A percentile compares a stretch with the other conserved stretches of the same genome.
These are phyloP conservation scores for Suillus ampliporus DNA, from an alignment of 768 basidiomycete genomes.

Conservation along the genomic window DNA sequence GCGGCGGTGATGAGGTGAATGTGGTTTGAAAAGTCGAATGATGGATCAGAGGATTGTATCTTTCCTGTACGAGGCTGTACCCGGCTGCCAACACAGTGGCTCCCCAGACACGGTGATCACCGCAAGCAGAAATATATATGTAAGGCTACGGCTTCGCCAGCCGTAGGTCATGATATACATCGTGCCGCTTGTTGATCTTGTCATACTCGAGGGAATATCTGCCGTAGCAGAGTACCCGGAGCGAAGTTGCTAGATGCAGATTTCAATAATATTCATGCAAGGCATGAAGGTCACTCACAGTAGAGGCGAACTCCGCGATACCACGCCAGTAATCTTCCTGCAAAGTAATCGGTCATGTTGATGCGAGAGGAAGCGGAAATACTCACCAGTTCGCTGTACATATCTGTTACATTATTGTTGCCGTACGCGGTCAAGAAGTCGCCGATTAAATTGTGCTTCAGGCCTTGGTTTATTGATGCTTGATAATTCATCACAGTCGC, in stretches of 20 bases:
- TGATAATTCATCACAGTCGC: neutral
- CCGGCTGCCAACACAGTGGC: neutral
- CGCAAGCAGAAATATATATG: conserved; percentile 3
- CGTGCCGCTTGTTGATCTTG: neutral
- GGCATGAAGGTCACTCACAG: neutral
- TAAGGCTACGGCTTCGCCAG: conserved; percentile 4
- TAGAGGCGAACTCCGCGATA: conserved; percentile 10
- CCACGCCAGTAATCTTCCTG: conserved; percentile 15
- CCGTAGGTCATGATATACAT: conserved; percentile 11
- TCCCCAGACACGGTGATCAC: neutral
- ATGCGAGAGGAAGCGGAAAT: neutral
- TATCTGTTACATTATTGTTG: neutral
- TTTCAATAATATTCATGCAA: neutral
- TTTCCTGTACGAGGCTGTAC: neutral
- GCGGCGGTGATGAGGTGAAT: neutral
- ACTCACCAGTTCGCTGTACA: neutral
- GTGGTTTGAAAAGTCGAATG: conserved; percentile 2
- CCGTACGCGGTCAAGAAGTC: neutral
- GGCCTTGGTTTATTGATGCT: neutral
- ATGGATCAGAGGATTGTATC: neutral
- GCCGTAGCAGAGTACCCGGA: conserved; percentile 12
- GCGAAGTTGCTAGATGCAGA: conserved; percentile 7
- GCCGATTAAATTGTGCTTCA: neutral
- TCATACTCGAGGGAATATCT: conserved; percentile 6
- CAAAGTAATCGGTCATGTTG: neutral